Conservation (phyloP, 108 stramenopile genomes). For the Parietichytrium sp. region DNA sequence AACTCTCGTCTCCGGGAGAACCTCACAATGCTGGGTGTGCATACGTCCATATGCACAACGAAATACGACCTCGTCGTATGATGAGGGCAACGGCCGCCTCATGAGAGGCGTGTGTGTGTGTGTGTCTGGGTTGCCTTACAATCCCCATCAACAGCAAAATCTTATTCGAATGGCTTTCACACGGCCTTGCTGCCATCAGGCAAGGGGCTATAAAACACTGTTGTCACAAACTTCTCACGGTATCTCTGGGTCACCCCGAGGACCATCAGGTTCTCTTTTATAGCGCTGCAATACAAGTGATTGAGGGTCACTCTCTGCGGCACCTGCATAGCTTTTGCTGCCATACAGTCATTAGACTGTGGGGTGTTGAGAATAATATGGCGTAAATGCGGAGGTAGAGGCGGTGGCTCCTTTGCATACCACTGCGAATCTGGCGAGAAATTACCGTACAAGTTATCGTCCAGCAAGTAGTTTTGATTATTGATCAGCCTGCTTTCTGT, state of each 20-base stretch:
- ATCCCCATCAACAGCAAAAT: neutral
- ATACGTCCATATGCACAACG: too few relatives aligned
- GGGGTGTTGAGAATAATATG: constrained; percentile 96
- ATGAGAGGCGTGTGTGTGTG: neutral
- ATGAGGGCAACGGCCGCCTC: neutral
- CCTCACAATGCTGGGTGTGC: too few relatives aligned
- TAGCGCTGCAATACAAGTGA: constrained; percentile 98
- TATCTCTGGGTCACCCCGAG: constrained; percentile 93
- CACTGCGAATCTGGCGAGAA: constrained; percentile 90
- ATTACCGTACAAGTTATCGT: constrained; percentile 81
- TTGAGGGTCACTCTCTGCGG: constrained; percentile 97
- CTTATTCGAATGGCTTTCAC: neutral
- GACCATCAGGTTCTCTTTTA: constrained; percentile 99
- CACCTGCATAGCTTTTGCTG: constrained; percentile 72
- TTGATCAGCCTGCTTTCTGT: neutral
- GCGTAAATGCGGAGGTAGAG: constrained; percentile 95
- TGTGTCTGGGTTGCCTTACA: neutral
- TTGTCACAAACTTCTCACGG: constrained; percentile 91
- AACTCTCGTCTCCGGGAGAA: too few relatives aligned
- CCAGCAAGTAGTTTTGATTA: constrained; percentile 47
- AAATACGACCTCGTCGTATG: too few relatives aligned
- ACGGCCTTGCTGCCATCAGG: constrained; percentile 1
- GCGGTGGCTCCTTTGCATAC: constrained; percentile 98
- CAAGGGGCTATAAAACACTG: constrained; percentile 77
- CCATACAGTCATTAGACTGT: constrained; percentile 80